Evolutionary conservation across 176 grass and related monocot genomes (phyloP), one percentile per base, ranked within the genome.

Genomic region (Aegilops sharonensis): DNA sequence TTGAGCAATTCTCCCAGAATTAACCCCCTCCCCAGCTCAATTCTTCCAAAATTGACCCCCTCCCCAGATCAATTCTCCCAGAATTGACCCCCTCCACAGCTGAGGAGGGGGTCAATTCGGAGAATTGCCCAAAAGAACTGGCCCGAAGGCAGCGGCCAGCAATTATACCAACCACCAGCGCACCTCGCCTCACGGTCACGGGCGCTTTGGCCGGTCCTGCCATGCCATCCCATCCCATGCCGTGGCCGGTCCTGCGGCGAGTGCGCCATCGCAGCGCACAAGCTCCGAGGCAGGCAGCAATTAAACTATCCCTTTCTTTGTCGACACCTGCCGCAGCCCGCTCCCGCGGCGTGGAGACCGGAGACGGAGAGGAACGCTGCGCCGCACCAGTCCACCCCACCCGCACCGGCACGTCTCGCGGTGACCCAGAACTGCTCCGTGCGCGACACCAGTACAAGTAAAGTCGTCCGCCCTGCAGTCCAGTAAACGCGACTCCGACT

Each of bases 231-330:
- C 36, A 8, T 39, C n/a, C 36, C 36, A 8, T 39, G 36, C 36
- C 36, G 36, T 39, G 36, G 36, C 36, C 36, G 36, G 36, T 39
- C 36, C 36, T 39, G 36, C 36, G 36, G 36, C 36, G 36, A 39
- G 36, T 39, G 13, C 31, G 31, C 5, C 10, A 40, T 14, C 32
- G 37, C 11, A 12, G 42, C 27, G 29, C 87, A 66, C 87, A 5
- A 11, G 17, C 57, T 32, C 66, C 87, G 50, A 54, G 50, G 50
- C 66, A 54, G 50, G 50, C 67, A 89, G 60, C 6, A 74, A 32
- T 60, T 87, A 54, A 68, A 47, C 34, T 27, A 66, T 34, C 80
- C 47, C 59, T 27, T 27, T 27, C 32, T 60, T 66, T 25, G 73
- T 83, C 72, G 20, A 20, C 10, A 17, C 47, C 56, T 5, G 77